A percentile compares a stretch with the other conserved stretches of the same genome.
Conservation (phyloP, 2,329 filamentous ascomycete species). For the Beauveria asiatica region DNA sequence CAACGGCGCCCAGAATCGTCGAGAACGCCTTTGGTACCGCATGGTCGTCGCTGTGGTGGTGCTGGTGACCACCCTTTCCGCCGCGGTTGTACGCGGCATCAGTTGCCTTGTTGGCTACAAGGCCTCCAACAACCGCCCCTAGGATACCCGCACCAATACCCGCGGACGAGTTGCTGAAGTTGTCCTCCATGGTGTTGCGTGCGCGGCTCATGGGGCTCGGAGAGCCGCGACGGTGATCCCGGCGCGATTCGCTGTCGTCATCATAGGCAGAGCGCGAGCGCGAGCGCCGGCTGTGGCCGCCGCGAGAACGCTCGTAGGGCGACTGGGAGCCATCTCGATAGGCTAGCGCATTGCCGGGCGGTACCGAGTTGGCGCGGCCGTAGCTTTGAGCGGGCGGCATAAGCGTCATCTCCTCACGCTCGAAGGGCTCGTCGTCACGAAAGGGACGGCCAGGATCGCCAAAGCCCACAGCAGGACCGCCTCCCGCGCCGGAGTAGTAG, state of each 20-base stretch:
- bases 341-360: conserved; percentile 19
- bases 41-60: conserved; percentile 21
- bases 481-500: conserved; percentile 23
- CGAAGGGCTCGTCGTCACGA: conserved; percentile 20
- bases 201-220: conserved; percentile 31
- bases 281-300: conserved; percentile 11
- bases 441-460: conserved; percentile 9
- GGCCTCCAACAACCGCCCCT: conserved; percentile 45
- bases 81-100: conserved; percentile 29
- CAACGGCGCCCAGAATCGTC: conserved; percentile 45
- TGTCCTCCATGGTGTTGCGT: conserved; percentile 33
- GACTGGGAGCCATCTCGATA: conserved; percentile 19
- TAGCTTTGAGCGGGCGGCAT: conserved; percentile 16
- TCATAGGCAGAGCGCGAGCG: conserved; percentile 15
- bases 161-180: conserved; percentile 39
- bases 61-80: conserved; percentile 17
- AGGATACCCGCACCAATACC: conserved; percentile 44
- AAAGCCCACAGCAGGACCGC: conserved; percentile 11
- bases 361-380: conserved; percentile 26
- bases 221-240: background rate
- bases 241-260: conserved; percentile 5
- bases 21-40: conserved; percentile 30
- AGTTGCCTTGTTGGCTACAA: conserved; percentile 41
- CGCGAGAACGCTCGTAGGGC: conserved; percentile 10
- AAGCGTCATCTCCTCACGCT: conserved; percentile 23